A percentile compares a stretch with the other conserved stretches of the same genome.
phyloP scores from a whole-genome alignment of 306 rosid genomes.

The Trifolium repens region DNA sequence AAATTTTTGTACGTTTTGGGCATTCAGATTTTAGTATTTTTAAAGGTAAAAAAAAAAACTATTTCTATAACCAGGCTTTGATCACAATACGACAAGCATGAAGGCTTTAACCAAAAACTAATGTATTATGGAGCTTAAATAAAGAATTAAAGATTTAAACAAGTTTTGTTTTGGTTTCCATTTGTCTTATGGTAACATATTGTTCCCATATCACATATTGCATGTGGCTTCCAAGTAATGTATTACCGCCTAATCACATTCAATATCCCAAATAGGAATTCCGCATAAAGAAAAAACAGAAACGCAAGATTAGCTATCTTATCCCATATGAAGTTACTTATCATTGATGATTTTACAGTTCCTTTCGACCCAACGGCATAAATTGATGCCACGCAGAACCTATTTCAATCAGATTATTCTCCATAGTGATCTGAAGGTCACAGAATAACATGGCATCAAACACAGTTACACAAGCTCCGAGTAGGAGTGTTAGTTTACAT shows the following conservation, averaged over 20 bases:
- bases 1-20: constrained; percentile 26
- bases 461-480: neutral
- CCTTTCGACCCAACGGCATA: neutral
- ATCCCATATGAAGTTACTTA: neutral
- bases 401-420: neutral
- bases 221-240: neutral
- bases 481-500: neutral
- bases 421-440: neutral
- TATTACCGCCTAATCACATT: neutral
- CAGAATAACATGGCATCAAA: neutral
- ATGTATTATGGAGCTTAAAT: neutral
- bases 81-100: constrained; percentile 14
- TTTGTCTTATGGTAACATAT: neutral
- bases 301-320: neutral
- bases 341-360: neutral
- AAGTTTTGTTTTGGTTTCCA: neutral
- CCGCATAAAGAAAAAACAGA: neutral
- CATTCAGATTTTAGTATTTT: constrained; percentile 30
- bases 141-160: constrained; percentile 1
- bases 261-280: neutral
- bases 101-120: constrained; percentile 18
- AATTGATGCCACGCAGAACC: neutral
- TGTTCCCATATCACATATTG: neutral
- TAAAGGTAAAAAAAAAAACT: neutral
- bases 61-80: constrained; percentile 29